Evolutionary conservation across 164 flowering plant species (phyloP), one percentile per base, ranked within the genome.

Genomic region (Chimonanthus salicifolius): DNA sequence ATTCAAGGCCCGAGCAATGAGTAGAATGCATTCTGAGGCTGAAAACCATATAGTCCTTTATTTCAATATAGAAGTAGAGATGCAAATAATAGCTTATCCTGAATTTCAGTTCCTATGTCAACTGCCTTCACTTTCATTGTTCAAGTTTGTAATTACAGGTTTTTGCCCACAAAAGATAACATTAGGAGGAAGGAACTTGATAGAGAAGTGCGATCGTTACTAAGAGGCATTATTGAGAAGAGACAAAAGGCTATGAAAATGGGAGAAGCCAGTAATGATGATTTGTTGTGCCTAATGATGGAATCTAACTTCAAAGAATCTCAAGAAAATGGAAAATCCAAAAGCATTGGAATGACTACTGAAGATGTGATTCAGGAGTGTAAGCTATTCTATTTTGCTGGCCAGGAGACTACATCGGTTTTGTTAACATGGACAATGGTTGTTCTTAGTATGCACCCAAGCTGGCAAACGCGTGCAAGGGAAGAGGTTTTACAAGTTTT

Each of bases 121-220:
- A 62, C 20, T 20, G n/a, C 33, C 33, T 33, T 62, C 33, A 16
- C 33, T n/a, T 7, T 54, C 60, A 15, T 54, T 54, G 60, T 54
- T 15, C 3, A 62, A 43, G 50, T 18, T 49, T 45, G 43, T 3
- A 8, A 62, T n/a, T 18, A 7, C 21, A 62, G 77, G 64, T 75
- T 75, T 70, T 70, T 75, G 70, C 77, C 91, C 63, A 86, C 91
- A 0, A 80, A 79, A 71, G 71, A 2, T n/a, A 88, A 88, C 78
- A 80, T 47, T 49, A 86, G 77, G 74, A 74, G 84, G 76, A 88
- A 80, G 62, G 67, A 54, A 68, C 68, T 81, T 47, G 65, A 78
- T 63, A 76, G 58, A 49, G 78, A 85, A 69, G 71, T 82, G 15
- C 45, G 62, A 64, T 47, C 33, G 10, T 58, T 69, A 13, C 65